Percentiles rank a stretch among this genome's conserved stretches.
phyloP scores from a whole-genome alignment of 495 filamentous ascomycete species.

The Hypoxylon perforatum region DNA sequence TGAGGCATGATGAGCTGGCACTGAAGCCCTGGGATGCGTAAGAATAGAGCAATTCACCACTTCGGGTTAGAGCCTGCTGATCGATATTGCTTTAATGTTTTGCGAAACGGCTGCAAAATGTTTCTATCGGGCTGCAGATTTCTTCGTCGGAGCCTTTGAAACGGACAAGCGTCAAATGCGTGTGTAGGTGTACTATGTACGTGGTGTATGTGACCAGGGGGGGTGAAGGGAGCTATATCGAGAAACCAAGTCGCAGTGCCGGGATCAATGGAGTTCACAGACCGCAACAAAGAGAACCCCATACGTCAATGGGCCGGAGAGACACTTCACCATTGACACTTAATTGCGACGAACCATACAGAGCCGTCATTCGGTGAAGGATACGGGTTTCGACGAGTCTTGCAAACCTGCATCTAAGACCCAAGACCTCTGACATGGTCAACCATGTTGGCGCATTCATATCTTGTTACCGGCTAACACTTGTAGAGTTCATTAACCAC shows the following conservation, averaged over 20 bases:
- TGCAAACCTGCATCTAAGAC: conserved; percentile 11
- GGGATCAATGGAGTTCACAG: neutral
- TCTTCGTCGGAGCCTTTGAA: conserved; percentile 18
- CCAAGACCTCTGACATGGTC: conserved; percentile 10
- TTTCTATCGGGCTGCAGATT: conserved; percentile 13
- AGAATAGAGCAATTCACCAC: conserved; percentile 38
- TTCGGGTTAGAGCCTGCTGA: conserved; percentile 43
- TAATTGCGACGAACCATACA: conserved; percentile 12
- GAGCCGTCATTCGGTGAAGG: conserved; percentile 25
- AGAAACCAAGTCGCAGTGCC: conserved; percentile 15
- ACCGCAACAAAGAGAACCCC: neutral
- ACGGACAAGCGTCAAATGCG: conserved; percentile 19
- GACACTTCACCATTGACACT: conserved; percentile 20
- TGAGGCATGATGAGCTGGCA: conserved; percentile 42
- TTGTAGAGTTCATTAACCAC: conserved; percentile 1
- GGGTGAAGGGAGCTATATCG: neutral
- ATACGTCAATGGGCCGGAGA: conserved; percentile 13
- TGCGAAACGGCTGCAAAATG: conserved; percentile 28
- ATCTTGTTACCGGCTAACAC: conserved; percentile 3
- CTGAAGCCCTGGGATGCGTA: conserved; percentile 33
- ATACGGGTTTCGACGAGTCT: conserved; percentile 9
- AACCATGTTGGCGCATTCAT: conserved; percentile 11
- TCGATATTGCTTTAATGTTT: conserved; percentile 27
- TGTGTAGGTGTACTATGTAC: neutral
- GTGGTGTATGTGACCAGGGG: neutral